Evolutionary conservation across 805 yeast species (phyloP).

Genomic region (Metschnikowia similis): DNA sequence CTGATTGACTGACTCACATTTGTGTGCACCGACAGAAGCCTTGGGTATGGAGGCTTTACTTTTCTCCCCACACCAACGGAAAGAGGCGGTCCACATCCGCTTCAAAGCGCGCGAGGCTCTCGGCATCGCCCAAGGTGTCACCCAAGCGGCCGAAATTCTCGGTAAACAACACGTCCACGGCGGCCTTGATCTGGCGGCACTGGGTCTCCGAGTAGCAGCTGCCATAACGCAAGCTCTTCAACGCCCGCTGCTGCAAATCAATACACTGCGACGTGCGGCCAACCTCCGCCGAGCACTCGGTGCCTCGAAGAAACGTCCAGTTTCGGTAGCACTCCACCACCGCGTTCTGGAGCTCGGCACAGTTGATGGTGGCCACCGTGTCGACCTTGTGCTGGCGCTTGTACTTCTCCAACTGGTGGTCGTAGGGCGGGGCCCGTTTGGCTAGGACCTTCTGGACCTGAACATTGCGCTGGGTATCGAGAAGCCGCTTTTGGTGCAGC

Average conservation of each 20-base stretch:
- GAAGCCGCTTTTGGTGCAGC: slow-evolving; percentile 9
- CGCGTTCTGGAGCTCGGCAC: slow-evolving; percentile 37
- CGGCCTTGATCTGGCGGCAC: slow-evolving; percentile 33
- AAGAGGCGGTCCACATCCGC: slow-evolving; percentile 29
- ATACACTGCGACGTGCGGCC: slow-evolving; percentile 25
- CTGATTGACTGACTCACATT: too few species aligned
- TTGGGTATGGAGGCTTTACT: too few species aligned
- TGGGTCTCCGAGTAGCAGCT: slow-evolving; percentile 34
- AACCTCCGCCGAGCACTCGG: slow-evolving; percentile 30
- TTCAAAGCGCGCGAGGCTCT: slow-evolving; percentile 18
- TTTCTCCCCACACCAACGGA: slow-evolving; percentile 29
- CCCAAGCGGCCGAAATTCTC: slow-evolving; percentile 38
- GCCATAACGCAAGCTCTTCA: slow-evolving; percentile 30
- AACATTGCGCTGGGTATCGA: slow-evolving; percentile 21
- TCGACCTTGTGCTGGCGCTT: slow-evolving; percentile 24
- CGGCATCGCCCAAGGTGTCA: slow-evolving; percentile 20
- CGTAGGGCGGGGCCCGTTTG: slow-evolving; percentile 15
- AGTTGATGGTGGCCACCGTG: slow-evolving; percentile 30
- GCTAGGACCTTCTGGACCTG: slow-evolving; percentile 25
- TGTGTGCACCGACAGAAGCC: too few species aligned
- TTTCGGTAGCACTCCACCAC: slow-evolving; percentile 35
- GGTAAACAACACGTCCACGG: slow-evolving; percentile 33
- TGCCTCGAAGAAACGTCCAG: slow-evolving; percentile 25
- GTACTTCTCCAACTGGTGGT: slow-evolving; percentile 28
- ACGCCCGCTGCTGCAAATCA: slow-evolving; percentile 33